Base-by-base conservation (phyloP, 2,329 filamentous ascomycete genomes). In the Diaporthe amygdali region DNA sequence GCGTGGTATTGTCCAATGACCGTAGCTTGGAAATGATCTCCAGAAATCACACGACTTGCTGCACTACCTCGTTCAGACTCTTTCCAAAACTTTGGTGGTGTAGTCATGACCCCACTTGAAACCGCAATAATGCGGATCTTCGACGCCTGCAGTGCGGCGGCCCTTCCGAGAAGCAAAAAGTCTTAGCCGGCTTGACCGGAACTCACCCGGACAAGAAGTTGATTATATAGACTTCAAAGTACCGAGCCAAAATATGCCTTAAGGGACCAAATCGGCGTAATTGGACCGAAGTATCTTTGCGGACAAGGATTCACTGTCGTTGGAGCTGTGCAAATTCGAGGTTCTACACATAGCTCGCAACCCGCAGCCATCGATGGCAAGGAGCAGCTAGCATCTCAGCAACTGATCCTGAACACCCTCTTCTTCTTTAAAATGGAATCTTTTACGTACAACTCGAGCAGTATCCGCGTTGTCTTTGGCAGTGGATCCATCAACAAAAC, bases 401-500 rank as follows among this genome's bases (percentile, higher is more conserved):
- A 17, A 49, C 22, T 15, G 10, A 49, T 27, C 2, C 3, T 7
- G 2, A 25, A 49, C 22, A 27, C 5, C 46, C 25, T 7, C 22
- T 25, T 14, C 46, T 49, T 7, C 22, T 25, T 49, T 22, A 27
- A 49, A 47, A 86, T 88, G 85, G 81, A 86, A 27, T 74, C 81
- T 5, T 89, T 89, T 76, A 85, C 85, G 74, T 89, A 89, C 79
- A 87, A 84, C 72, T 78, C 83, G 67, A 86, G 86, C 74, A 83
- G 86, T n/a, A 81, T 46, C 39, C 66, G 86, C 17, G 85, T 90
- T 70, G 78, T 90, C 72, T 90, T 90, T 75, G 88, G 88, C 72
- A 80, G 80, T 67, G 87, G 86, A 70, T 87, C 84, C 17, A 77
- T 89, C 56, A 79, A 84, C 59, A 84, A 85, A 74, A 78, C 85